Evolutionary conservation across 345 rosid genomes (phyloP).

Genomic region (Lepidium africanum): DNA sequence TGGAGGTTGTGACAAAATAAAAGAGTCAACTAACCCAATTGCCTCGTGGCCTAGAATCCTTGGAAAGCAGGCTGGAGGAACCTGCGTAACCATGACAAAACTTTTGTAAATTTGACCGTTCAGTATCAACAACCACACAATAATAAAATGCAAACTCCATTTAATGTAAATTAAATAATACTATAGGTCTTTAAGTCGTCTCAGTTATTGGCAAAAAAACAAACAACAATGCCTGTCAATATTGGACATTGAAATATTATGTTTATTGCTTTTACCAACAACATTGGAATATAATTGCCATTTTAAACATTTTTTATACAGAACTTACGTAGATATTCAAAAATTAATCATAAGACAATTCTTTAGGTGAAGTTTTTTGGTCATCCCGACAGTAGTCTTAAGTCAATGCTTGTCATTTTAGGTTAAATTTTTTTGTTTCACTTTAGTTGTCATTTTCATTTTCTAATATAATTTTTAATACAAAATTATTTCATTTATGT

Average conservation of each 20-base stretch:
- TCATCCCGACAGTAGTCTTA: no score
- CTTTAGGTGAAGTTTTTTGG: no score
- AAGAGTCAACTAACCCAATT: slow-evolving; percentile 44
- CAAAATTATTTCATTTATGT: no score
- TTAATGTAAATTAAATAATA: background rate
- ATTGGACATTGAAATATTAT: background rate
- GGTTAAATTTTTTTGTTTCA: no score
- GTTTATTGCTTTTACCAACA: background rate
- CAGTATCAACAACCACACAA: background rate
- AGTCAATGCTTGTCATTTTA: no score
- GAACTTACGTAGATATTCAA: no score
- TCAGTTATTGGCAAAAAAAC: background rate
- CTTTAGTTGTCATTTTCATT: no score
- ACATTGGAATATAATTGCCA: background rate
- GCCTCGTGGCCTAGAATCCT: slow-evolving; percentile 92
- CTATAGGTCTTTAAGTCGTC: background rate
- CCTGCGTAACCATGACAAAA: slow-evolving; percentile 32
- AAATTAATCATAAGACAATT: no score
- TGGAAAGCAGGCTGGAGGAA: slow-evolving; percentile 61
- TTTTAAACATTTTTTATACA: no score
- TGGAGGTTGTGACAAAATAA: background rate
- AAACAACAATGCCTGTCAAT: background rate
- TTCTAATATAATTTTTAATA: no score
- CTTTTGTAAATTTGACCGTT: background rate
- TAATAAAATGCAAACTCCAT: background rate